Evolutionary conservation across 164 flowering plant species (phyloP), one percentile per base, ranked within the genome.

Genomic region (Umbellularia californica): DNA sequence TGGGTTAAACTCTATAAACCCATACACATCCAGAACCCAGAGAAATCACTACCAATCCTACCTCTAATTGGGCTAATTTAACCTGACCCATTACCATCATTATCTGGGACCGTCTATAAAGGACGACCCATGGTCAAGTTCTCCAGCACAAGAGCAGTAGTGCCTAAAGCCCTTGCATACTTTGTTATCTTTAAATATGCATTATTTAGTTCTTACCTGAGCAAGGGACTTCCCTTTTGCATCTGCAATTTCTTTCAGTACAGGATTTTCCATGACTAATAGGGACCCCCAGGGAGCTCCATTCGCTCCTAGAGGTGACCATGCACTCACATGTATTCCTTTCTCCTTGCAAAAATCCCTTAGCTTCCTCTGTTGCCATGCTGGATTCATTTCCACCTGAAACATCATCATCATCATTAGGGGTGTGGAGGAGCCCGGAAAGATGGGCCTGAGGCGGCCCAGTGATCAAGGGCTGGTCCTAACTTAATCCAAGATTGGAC

Each of bases 301-400:
- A 17, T 64, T 64, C 0, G 70, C 82, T 24, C 82, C 84, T 41
- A 83, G 64, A 50, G 84, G 82, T 20, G 84, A 81, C 20, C 74
- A 81, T 3, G 81, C 86, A 47, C 65, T 80, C 64, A 81, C 80
- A 65, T 73, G 75, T 6, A 84, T 79, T 2, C 76, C 80, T 28
- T 76, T 74, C 7, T 55, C 70, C 11, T 50, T 52, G 68, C 86
- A 84, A 50, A 76, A 80, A 0, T 81, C 76, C 58, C 58, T 75
- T 50, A 83, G 63, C 20, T 77, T 73, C 65, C 35, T 65, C 63
- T 80, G 86, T 6, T 76, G 76, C 84, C 84, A 84, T 25, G 28
- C 24, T 41, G 83, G 81, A 77, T 78, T 72, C 81, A 81, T 70
- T 70, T 83, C 86, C 27, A 83, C 82, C 74, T 72, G 52, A 67